phyloP scores from a whole-genome alignment of 2,329 filamentous ascomycete genomes.

The Penicillium occitanis region DNA sequence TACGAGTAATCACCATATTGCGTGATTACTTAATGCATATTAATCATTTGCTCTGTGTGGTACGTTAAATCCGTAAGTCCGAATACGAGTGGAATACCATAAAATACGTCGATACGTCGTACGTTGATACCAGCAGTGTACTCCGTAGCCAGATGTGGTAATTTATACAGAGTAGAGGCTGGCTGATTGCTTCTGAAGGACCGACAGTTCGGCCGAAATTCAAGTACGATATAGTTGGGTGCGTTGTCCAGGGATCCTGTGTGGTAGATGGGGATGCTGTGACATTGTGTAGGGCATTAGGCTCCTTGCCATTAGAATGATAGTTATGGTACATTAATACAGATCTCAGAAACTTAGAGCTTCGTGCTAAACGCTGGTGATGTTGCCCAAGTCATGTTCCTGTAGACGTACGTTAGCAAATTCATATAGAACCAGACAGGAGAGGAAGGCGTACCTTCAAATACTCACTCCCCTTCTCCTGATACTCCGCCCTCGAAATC shows the following conservation, averaged over 20 bases:
- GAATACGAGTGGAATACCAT: not conserved
- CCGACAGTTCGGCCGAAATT: not conserved
- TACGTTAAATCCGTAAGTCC: slow-evolving; percentile 6
- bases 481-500: slow-evolving; percentile 77
- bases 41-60: not conserved
- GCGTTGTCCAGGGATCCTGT: not conserved
- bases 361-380: slow-evolving; percentile 23
- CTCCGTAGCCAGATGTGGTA: not conserved
- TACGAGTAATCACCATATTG: not conserved
- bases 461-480: slow-evolving; percentile 91
- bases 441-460: slow-evolving; percentile 62
- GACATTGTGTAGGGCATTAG: not conserved
- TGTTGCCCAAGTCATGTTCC: slow-evolving; percentile 42
- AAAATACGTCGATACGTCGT: not conserved
- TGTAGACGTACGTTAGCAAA: slow-evolving; percentile 20
- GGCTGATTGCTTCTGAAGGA: not conserved
- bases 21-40: slow-evolving; percentile 7
- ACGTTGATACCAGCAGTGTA: not conserved
- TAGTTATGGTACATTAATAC: not conserved
- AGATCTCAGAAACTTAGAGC: not conserved
- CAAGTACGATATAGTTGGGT: no score
- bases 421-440: not conserved
- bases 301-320: not conserved
- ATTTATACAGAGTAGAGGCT: not conserved
- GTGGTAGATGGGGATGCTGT: not conserved